Conservation (phyloP, 768 basidiomycete species). For the Boletus subparvulus region DNA sequence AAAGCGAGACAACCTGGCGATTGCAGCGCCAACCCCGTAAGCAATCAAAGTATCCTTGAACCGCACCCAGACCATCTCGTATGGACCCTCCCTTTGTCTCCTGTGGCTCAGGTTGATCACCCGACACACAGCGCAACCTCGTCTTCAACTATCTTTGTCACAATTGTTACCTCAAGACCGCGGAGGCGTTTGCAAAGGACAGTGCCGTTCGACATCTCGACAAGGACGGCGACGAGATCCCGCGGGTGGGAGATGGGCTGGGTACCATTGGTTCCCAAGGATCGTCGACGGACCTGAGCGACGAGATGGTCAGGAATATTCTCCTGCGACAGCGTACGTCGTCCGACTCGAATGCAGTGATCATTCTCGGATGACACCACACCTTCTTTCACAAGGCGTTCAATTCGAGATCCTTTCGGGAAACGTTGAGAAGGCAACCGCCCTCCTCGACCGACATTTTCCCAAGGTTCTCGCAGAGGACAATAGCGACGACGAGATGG, state of each 20-base stretch:
- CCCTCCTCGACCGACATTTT: slow-evolving; percentile 67
- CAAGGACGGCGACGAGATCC: slow-evolving; percentile 68
- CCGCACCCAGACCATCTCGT: slow-evolving; percentile 49
- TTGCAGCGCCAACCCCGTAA: neutral
- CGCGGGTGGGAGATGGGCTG: slow-evolving; percentile 4
- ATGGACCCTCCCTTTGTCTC: slow-evolving; percentile 6
- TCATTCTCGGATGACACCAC: neutral
- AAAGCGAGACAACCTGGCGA: slow-evolving; percentile 19
- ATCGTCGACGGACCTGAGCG: slow-evolving; percentile 30
- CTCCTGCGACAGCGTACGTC: slow-evolving; percentile 54
- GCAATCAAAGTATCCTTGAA: slow-evolving; percentile 29
- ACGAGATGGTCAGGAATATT: slow-evolving; percentile 45
- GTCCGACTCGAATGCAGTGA: neutral
- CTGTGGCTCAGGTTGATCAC: slow-evolving; percentile 3
- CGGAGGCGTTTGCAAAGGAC: slow-evolving; percentile 63
- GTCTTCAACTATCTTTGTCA: slow-evolving; percentile 80
- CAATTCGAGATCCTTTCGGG: slow-evolving; percentile 70
- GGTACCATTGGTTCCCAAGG: slow-evolving; percentile 10
- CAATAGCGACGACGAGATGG: slow-evolving; percentile 10
- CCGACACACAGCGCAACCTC: slow-evolving; percentile 51
- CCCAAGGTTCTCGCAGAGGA: slow-evolving; percentile 59
- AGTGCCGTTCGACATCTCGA: slow-evolving; percentile 62
- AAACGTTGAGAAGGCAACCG: slow-evolving; percentile 67
- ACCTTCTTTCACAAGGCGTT: slow-evolving; percentile 52
- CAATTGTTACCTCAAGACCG: slow-evolving; percentile 69